Conservation (phyloP, 108 stramenopile genomes). For the Cylindrotheca closterium region DNA sequence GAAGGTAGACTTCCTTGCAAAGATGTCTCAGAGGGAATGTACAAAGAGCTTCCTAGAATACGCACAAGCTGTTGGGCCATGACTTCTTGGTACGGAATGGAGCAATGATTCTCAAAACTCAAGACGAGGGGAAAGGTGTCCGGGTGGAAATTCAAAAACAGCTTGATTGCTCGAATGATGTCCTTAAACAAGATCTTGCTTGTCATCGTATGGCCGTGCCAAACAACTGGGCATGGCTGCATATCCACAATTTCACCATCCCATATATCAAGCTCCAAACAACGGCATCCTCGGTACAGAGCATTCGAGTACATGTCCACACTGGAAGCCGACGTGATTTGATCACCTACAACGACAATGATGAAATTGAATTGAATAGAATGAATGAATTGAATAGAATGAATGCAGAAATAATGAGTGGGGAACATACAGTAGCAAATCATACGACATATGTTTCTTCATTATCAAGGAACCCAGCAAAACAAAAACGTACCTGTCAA, state of each 20-base stretch:
- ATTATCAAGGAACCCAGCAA: not conserved
- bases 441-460: too few relatives aligned
- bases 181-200: slow-evolving; percentile 85
- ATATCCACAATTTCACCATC: slow-evolving; percentile 60
- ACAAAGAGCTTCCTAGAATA: slow-evolving; percentile 72
- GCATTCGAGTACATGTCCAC: slow-evolving; percentile 85
- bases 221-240: slow-evolving; percentile 74
- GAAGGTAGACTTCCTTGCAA: slow-evolving; percentile 53
- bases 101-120: slow-evolving; percentile 96
- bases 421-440: too few relatives aligned
- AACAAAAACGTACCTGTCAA: slow-evolving; percentile 37
- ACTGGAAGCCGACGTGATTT: slow-evolving; percentile 77
- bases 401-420: too few relatives aligned
- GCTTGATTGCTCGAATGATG: slow-evolving; percentile 76
- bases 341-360: slow-evolving; percentile 72
- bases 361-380: too few relatives aligned
- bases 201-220: slow-evolving; percentile 94
- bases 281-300: slow-evolving; percentile 91
- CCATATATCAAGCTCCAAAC: slow-evolving; percentile 97
- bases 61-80: slow-evolving; percentile 78
- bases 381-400: too few relatives aligned
- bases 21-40: slow-evolving; percentile 61
- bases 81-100: slow-evolving; percentile 76
- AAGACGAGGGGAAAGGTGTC: slow-evolving; percentile 91
- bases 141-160: slow-evolving; percentile 72